phyloP scores from a whole-genome alignment of 2,329 filamentous ascomycete genomes.

The Pestalotiopsis sp. region DNA sequence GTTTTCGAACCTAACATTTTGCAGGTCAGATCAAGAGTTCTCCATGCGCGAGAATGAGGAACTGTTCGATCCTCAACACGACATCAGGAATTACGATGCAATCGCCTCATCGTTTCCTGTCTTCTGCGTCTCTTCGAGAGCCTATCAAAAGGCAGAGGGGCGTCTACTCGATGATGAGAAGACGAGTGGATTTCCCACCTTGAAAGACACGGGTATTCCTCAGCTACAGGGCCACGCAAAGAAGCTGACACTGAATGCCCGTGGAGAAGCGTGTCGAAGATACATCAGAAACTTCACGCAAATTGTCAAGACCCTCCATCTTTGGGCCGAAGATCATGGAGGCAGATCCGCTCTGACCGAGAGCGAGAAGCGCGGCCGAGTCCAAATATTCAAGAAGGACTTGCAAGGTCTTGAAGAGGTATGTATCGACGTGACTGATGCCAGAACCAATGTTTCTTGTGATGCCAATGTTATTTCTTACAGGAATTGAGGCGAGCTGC shows the following conservation, averaged over 20 bases:
- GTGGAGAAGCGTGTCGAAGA: slow-evolving; percentile 40
- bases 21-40: slow-evolving; percentile 55
- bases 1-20: slow-evolving; percentile 6
- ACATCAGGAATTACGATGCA: slow-evolving; percentile 59
- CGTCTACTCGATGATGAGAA: slow-evolving; percentile 53
- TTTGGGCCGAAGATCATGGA: slow-evolving; percentile 20
- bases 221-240: slow-evolving; percentile 61
- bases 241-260: slow-evolving; percentile 50
- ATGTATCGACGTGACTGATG: background rate
- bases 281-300: slow-evolving; percentile 56
- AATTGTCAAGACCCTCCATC: slow-evolving; percentile 40
- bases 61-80: slow-evolving; percentile 56
- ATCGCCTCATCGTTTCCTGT: slow-evolving; percentile 59
- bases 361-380: background rate
- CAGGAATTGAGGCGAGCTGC: background rate
- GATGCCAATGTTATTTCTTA: background rate
- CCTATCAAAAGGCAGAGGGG: slow-evolving; percentile 64
- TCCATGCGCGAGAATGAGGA: slow-evolving; percentile 53
- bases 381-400: background rate
- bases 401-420: background rate
- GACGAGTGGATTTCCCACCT: slow-evolving; percentile 48
- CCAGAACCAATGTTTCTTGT: background rate
- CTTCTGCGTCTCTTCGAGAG: slow-evolving; percentile 65
- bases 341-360: slow-evolving; percentile 26
- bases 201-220: slow-evolving; percentile 62